A percentile compares a stretch with the other conserved stretches of the same genome.
Evolutionary conservation across 805 yeast genomes (phyloP).

Genomic region (Yarrowia hollandica): DNA sequence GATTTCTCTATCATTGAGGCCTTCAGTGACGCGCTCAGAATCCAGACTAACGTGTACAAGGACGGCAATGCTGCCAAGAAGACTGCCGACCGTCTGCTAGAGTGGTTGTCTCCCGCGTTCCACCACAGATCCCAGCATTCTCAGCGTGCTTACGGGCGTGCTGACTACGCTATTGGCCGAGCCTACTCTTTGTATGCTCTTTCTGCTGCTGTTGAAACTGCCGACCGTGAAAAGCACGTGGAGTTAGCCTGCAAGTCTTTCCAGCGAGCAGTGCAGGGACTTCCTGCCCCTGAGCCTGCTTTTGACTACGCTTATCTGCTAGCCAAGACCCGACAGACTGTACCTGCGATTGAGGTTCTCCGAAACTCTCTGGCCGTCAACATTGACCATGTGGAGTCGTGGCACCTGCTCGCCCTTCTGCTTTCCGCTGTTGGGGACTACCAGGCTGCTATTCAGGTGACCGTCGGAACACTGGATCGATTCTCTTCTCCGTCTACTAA

Average conservation of each 20-base stretch:
- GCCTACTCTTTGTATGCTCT: conserved; percentile 33
- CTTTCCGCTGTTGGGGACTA: conserved; percentile 61
- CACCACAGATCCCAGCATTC: conserved; percentile 11
- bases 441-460: conserved; percentile 56
- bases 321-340: conserved; percentile 35
- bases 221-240: conserved; percentile 30
- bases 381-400: conserved; percentile 59
- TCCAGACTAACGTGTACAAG: conserved; percentile 31
- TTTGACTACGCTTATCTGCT: conserved; percentile 39
- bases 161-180: conserved; percentile 27
- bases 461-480: conserved; percentile 51
- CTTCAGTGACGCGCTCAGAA: conserved; percentile 30
- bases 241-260: conserved; percentile 33
- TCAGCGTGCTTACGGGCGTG: conserved; percentile 5
- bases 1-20: conserved; percentile 33
- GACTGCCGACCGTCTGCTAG: conserved; percentile 33
- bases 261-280: conserved; percentile 30
- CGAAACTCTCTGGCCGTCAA: conserved; percentile 37
- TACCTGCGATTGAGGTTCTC: conserved; percentile 36
- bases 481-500: background rate
- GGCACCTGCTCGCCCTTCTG: conserved; percentile 68
- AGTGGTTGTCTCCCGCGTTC: conserved; percentile 29
- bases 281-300: conserved; percentile 30
- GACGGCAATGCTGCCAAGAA: conserved; percentile 31
- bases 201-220: conserved; percentile 29